These are phyloP conservation scores for Datisca glomerata DNA, from an alignment of 306 rosid genomes.

Conservation along the genomic window DNA sequence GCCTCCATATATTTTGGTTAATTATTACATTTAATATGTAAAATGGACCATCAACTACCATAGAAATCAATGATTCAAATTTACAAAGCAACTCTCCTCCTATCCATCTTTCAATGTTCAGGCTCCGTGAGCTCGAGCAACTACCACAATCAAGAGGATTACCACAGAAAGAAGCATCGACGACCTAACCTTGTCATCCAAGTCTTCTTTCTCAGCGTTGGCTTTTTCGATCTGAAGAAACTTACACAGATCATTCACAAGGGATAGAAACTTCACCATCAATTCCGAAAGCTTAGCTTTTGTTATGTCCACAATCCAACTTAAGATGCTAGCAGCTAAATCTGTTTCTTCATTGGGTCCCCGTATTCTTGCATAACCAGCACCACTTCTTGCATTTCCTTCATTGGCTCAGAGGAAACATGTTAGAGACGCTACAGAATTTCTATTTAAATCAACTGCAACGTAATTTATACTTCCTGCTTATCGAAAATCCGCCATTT, in stretches of 20 bases:
- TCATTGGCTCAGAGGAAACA: neutral
- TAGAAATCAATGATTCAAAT: too few species aligned
- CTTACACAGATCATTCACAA: constrained; percentile 29
- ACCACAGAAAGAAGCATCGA: constrained; percentile 41
- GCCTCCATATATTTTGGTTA: too few species aligned
- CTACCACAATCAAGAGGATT: constrained; percentile 31
- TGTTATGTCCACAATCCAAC: constrained; percentile 33
- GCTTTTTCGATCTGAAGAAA: constrained; percentile 13
- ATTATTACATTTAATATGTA: too few species aligned
- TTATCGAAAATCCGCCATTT: too few species aligned
- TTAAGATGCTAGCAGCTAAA: constrained; percentile 14
- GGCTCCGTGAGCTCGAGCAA: constrained; percentile 22
- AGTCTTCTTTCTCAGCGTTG: constrained; percentile 3
- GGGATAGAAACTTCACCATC: constrained; percentile 31
- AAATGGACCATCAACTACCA: too few species aligned
- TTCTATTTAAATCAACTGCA: too few species aligned
- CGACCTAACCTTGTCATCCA: constrained; percentile 40
- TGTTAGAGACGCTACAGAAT: too few species aligned
- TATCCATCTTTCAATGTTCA: constrained; percentile 8
- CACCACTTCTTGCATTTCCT: constrained; percentile 20
- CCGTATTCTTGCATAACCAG: too few species aligned
- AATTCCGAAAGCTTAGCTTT: constrained; percentile 37
- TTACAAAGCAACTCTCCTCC: too few species aligned
- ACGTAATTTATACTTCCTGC: too few species aligned
- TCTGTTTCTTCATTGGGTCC: constrained; percentile 18